A percentile compares a stretch with the other conserved stretches of the same genome.
Conservation (phyloP, 1,284 basidiomycete species). For the Cerioporus squamosus region DNA sequence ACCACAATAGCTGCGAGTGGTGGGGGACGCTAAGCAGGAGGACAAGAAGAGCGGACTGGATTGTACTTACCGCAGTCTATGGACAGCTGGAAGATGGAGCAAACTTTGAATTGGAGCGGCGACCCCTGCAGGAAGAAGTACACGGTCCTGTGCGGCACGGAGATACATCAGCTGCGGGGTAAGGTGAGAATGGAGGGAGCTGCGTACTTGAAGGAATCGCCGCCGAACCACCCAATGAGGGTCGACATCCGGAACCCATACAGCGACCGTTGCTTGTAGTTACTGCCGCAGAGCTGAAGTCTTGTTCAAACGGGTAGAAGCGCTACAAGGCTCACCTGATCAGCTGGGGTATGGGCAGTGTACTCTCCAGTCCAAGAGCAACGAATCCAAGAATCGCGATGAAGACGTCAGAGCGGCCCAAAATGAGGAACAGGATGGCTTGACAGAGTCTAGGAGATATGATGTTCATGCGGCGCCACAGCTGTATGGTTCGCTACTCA, state of each 20-base stretch:
- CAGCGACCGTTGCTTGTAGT: slow-evolving; percentile 74
- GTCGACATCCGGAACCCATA: slow-evolving; percentile 87
- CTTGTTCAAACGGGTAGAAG: slow-evolving; percentile 6
- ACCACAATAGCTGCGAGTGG: slow-evolving; percentile 60
- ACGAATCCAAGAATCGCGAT: slow-evolving; percentile 76
- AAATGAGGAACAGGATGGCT: slow-evolving; percentile 74
- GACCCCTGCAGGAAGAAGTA: slow-evolving; percentile 79
- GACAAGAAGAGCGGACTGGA: too few relatives aligned
- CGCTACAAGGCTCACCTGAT: slow-evolving; percentile 54
- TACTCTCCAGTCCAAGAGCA: slow-evolving; percentile 81
- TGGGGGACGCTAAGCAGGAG: background rate
- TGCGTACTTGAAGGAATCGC: slow-evolving; percentile 80
- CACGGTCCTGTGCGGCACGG: slow-evolving; percentile 51
- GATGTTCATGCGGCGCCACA: background rate
- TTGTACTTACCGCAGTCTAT: slow-evolving; percentile 67
- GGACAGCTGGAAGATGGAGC: slow-evolving; percentile 80
- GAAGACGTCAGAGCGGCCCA: slow-evolving; percentile 68
- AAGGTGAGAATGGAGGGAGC: background rate
- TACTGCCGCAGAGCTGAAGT: slow-evolving; percentile 47
- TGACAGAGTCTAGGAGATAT: slow-evolving; percentile 58
- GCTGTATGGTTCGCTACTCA: slow-evolving; percentile 36
- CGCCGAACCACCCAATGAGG: slow-evolving; percentile 80
- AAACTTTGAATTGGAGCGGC: slow-evolving; percentile 79
- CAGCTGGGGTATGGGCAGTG: slow-evolving; percentile 81
- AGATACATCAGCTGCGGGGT: background rate